Percentiles rank a stretch among this genome's conserved stretches.
Conservation (phyloP, 164 flowering plant species). For the Liquidambar formosana region DNA sequence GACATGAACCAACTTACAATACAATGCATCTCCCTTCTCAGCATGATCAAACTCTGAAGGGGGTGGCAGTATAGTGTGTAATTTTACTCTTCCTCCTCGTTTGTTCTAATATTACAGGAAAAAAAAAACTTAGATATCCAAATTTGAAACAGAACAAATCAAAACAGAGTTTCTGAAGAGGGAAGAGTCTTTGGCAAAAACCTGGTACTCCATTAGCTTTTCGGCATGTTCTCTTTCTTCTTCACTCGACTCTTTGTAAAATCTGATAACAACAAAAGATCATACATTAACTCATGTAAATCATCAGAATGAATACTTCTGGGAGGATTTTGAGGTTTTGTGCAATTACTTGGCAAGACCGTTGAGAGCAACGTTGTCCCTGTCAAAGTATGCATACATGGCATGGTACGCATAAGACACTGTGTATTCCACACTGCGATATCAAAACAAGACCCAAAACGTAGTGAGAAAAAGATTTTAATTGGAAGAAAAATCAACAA, state of each 20-base stretch:
- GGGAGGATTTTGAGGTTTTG: background rate
- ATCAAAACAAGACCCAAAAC: background rate
- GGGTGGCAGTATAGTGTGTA: slow-evolving; percentile 27
- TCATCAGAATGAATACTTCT: background rate
- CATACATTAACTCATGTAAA: background rate
- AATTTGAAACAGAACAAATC: background rate
- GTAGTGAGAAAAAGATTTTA: too few relatives aligned
- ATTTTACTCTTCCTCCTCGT: slow-evolving; percentile 40
- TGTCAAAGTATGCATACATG: slow-evolving; percentile 40
- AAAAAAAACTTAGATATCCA: background rate
- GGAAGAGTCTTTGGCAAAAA: too few relatives aligned
- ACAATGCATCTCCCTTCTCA: slow-evolving; percentile 44
- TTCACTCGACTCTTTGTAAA: slow-evolving; percentile 43
- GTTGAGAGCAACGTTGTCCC: slow-evolving; percentile 40
- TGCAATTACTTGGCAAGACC: slow-evolving; percentile 37
- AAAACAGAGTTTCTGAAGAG: background rate
- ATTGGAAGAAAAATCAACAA: too few relatives aligned
- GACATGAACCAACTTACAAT: slow-evolving; percentile 19
- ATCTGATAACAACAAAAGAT: slow-evolving; percentile 19
- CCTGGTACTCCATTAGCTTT: slow-evolving; percentile 45
- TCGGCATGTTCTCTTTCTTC: slow-evolving; percentile 50
- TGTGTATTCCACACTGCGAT: slow-evolving; percentile 40
- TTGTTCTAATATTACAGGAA: slow-evolving; percentile 22
- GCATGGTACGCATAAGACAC: slow-evolving; percentile 41
- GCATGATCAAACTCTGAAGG: slow-evolving; percentile 37